Evolutionary conservation across 495 filamentous ascomycete genomes (phyloP).

Genomic region (Penicillium angulare): DNA sequence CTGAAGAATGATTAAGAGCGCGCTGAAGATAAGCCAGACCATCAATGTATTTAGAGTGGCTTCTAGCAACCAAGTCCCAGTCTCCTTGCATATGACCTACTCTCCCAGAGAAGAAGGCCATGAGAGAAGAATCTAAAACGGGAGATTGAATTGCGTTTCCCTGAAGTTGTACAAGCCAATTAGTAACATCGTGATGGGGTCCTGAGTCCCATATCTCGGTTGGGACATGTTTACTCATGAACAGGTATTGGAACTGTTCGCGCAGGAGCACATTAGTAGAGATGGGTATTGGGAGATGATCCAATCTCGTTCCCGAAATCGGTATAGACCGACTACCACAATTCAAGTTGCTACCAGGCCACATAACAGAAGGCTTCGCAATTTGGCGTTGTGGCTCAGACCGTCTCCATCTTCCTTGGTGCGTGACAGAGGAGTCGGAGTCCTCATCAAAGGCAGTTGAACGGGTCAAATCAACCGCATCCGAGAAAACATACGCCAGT

Average conservation of each 20-base stretch:
- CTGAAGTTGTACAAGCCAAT: not conserved
- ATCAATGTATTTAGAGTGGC: not conserved
- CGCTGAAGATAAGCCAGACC: not conserved
- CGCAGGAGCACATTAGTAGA: not conserved
- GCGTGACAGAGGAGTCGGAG: not conserved
- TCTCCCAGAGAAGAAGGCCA: not conserved
- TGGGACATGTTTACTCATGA: not conserved
- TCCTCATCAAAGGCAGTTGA: not conserved
- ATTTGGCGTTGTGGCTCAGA: not conserved
- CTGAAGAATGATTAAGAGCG: not conserved
- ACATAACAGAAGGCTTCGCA: not conserved
- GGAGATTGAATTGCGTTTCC: not conserved
- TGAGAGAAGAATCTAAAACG: not conserved
- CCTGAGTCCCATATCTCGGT: not conserved
- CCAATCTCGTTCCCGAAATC: no score
- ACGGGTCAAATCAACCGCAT: not conserved
- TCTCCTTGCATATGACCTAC: not conserved
- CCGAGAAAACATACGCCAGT: not conserved
- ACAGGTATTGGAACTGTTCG: not conserved
- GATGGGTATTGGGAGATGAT: no score
- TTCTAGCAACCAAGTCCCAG: not conserved
- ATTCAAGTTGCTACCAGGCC: no score
- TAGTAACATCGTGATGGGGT: not conserved
- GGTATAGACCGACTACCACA: no score
- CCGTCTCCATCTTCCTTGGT: not conserved